Evolutionary conservation across 371 early-diverging fungal species (phyloP).

Genomic region (Nosema muscidifuracis): DNA sequence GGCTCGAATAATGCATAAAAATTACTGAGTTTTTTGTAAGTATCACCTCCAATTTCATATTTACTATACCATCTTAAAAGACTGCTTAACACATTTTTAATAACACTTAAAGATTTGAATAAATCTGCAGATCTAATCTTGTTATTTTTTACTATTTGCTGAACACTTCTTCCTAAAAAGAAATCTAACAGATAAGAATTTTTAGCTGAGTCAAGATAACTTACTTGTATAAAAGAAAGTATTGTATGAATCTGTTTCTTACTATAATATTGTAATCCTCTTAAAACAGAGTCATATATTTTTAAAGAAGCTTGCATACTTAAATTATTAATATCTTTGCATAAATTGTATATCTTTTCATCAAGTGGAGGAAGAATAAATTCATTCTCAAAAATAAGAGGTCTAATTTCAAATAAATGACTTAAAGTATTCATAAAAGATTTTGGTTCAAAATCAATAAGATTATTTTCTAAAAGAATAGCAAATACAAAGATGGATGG

Average conservation of each 20-base stretch:
- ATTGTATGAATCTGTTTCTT: conserved; percentile 4
- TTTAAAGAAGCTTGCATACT: neutral
- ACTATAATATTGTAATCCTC: conserved; percentile 6
- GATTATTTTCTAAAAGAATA: conserved; percentile 19
- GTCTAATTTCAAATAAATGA: conserved; percentile 52
- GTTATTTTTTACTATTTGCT: conserved; percentile 44
- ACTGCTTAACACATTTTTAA: conserved; percentile 43
- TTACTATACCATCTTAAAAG: conserved; percentile 42
- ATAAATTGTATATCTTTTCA: neutral
- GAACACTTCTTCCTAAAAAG: conserved; percentile 44
- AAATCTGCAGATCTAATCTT: conserved; percentile 54
- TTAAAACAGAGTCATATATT: conserved; percentile 7
- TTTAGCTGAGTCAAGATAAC: conserved; percentile 25
- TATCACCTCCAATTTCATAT: conserved; percentile 31
- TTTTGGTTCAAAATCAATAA: conserved; percentile 14
- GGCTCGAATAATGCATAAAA: conserved; percentile 45
- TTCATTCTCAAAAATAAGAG: conserved; percentile 6
- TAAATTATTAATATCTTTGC: conserved; percentile 15
- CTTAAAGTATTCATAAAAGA: conserved; percentile 36
- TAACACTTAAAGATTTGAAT: conserved; percentile 39
- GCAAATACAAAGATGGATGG: conserved; percentile 42
- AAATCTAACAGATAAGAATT: conserved; percentile 60
- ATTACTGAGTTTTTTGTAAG: conserved; percentile 16
- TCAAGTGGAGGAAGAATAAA: conserved; percentile 1
- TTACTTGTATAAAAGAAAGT: conserved; percentile 33